Percentiles rank a stretch among this genome's conserved stretches.
phyloP scores from a whole-genome alignment of 345 rosid genomes.

The Syzygium aromaticum region DNA sequence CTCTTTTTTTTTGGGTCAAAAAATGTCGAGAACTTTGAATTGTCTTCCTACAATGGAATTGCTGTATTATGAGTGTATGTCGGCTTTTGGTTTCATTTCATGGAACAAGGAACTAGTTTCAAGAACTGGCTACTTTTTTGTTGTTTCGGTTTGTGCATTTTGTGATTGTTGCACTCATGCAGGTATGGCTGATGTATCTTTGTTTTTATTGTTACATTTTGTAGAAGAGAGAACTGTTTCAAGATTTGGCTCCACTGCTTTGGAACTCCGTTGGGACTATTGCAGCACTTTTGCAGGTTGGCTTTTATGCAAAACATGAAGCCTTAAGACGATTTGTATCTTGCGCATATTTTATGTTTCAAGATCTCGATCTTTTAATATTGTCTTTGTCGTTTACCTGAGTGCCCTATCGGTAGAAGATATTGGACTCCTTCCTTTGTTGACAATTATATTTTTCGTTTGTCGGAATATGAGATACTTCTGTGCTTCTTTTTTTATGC shows the following conservation, averaged over 20 bases:
- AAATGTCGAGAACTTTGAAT: background rate
- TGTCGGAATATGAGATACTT: background rate
- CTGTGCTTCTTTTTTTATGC: background rate
- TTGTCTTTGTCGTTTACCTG: background rate
- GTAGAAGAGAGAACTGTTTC: constrained; percentile 91
- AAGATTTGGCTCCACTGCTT: constrained; percentile 90
- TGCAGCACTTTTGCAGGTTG: constrained; percentile 32
- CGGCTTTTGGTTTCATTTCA: constrained; percentile 16
- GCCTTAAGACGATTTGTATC: background rate
- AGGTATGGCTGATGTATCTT: constrained; percentile 29
- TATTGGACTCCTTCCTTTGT: background rate
- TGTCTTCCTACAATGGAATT: background rate
- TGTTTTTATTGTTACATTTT: constrained; percentile 9
- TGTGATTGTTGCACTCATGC: constrained; percentile 36
- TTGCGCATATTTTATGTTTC: background rate
- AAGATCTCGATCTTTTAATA: background rate
- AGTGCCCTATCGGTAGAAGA: background rate
- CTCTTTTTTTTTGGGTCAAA: background rate
- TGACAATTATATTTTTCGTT: background rate
- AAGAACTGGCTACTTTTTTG: background rate
- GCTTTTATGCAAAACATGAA: background rate
- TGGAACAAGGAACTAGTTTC: constrained; percentile 27
- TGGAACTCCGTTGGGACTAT: constrained; percentile 83
- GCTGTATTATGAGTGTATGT: constrained; percentile 17
- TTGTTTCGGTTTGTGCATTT: constrained; percentile 33